Percentiles rank a stretch among this genome's conserved stretches.
These are phyloP conservation scores for Galium porrigens DNA, from an alignment of 305 asterid species.

Conservation along the genomic window DNA sequence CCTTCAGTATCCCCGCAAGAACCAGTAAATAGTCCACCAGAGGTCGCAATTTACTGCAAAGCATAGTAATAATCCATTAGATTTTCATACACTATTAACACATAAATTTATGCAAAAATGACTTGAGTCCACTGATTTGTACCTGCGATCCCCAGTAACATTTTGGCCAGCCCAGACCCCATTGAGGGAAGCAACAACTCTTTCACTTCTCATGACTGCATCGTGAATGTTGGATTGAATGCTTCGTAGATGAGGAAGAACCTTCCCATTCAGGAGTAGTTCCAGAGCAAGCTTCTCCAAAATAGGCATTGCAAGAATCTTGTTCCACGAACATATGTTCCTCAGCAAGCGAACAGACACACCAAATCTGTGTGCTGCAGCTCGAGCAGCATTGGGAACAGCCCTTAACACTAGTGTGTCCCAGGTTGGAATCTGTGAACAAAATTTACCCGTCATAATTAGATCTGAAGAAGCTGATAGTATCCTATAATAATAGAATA, in stretches of 20 bases:
- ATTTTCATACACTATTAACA: not conserved
- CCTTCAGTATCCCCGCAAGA: conserved; percentile 55
- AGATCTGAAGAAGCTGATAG: not conserved
- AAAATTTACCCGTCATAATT: not conserved
- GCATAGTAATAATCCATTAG: not conserved
- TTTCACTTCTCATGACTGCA: conserved; percentile 57
- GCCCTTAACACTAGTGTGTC: conserved; percentile 45
- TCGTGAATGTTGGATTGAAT: conserved; percentile 58
- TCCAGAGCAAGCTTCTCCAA: conserved; percentile 75
- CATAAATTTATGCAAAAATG: not conserved
- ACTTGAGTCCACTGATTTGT: not conserved
- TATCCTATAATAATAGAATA: not conserved
- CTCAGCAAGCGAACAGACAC: conserved; percentile 62
- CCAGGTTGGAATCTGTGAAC: conserved; percentile 72
- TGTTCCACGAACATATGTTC: conserved; percentile 70
- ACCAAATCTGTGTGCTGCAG: conserved; percentile 82
- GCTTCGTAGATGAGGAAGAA: conserved; percentile 86
- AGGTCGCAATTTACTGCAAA: conserved; percentile 50
- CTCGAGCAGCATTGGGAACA: conserved; percentile 79
- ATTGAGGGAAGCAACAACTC: conserved; percentile 53
- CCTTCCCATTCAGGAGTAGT: conserved; percentile 52
- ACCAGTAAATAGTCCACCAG: conserved; percentile 58
- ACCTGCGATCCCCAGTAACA: conserved; percentile 59
- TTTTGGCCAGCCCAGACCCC: conserved; percentile 80
- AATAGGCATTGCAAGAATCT: conserved; percentile 52